A percentile compares a stretch with the other conserved stretches of the same genome.
Conservation (phyloP, 192 early-diverging fungal genomes). For the Coemansia sp. region DNA sequence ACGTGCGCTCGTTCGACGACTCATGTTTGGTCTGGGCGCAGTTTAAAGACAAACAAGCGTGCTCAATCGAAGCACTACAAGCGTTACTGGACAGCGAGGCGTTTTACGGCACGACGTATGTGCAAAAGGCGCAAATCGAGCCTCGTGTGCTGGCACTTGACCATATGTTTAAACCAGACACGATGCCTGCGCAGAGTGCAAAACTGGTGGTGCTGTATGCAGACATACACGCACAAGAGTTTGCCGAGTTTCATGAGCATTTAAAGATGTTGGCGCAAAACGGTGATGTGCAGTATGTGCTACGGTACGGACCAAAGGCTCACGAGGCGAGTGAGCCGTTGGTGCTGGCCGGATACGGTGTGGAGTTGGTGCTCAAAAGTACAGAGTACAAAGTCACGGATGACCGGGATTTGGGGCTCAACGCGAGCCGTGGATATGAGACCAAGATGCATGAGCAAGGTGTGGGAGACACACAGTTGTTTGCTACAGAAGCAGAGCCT, state of each 20-base stretch:
- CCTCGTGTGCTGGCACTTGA: constrained; percentile 59
- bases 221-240: constrained; percentile 61
- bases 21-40: constrained; percentile 68
- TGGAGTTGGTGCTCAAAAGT: constrained; percentile 91
- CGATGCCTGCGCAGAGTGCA: not conserved
- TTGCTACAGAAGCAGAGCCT: constrained; percentile 86
- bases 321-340: constrained; percentile 13
- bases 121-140: constrained; percentile 32
- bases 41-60: constrained; percentile 69
- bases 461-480: constrained; percentile 79
- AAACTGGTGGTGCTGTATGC: constrained; percentile 71
- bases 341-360: constrained; percentile 84
- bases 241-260: constrained; percentile 59
- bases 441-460: constrained; percentile 1
- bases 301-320: constrained; percentile 68
- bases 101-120: constrained; percentile 37
- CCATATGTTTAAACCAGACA: constrained; percentile 51
- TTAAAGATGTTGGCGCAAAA: constrained; percentile 55
- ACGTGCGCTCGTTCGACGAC: constrained; percentile 57
- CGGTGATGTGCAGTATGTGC: constrained; percentile 59
- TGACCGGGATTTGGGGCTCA: constrained; percentile 66
- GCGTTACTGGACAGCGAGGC: constrained; percentile 47
- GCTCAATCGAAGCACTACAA: constrained; percentile 52
- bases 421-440: constrained; percentile 11
- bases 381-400: constrained; percentile 97